phyloP scores from a whole-genome alignment of 495 filamentous ascomycete genomes.

The Pyrenopolyporus hunteri region DNA sequence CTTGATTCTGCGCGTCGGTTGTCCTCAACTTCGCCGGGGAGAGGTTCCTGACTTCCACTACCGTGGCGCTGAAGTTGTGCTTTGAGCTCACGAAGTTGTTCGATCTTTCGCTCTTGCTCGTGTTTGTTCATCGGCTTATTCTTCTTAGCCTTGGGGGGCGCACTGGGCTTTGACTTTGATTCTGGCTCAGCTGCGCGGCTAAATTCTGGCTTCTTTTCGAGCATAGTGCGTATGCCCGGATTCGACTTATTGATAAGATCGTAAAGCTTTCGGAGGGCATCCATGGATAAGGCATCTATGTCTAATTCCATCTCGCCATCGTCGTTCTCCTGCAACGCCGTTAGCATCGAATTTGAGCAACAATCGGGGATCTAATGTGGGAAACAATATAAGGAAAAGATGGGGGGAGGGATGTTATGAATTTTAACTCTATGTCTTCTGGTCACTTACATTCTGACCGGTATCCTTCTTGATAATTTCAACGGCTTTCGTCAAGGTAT shows the following conservation, averaged over 20 bases:
- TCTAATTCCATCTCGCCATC: constrained; percentile 90
- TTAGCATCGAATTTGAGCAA: background rate
- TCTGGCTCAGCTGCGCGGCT: constrained; percentile 37
- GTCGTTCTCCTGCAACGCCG: constrained; percentile 61
- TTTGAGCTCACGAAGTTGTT: constrained; percentile 69
- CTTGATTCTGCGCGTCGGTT: constrained; percentile 35
- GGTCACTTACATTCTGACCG: constrained; percentile 66
- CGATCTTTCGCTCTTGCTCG: constrained; percentile 90
- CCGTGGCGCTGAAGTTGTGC: constrained; percentile 53
- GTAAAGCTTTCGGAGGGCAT: constrained; percentile 76
- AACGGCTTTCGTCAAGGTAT: constrained; percentile 78
- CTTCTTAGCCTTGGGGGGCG: constrained; percentile 79
- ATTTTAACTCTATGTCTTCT: no score
- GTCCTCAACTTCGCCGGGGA: constrained; percentile 44
- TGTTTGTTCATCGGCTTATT: constrained; percentile 98
- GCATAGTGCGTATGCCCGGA: constrained; percentile 52
- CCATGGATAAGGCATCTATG: constrained; percentile 79
- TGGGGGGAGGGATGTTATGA: no score
- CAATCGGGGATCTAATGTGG: background rate
- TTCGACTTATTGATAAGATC: constrained; percentile 74
- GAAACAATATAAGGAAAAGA: background rate
- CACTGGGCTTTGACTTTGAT: constrained; percentile 36
- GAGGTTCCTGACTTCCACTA: constrained; percentile 57
- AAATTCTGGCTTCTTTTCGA: constrained; percentile 48
- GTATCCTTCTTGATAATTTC: constrained; percentile 89